phyloP scores from a whole-genome alignment of 345 rosid species.

The Citrus australasica region DNA sequence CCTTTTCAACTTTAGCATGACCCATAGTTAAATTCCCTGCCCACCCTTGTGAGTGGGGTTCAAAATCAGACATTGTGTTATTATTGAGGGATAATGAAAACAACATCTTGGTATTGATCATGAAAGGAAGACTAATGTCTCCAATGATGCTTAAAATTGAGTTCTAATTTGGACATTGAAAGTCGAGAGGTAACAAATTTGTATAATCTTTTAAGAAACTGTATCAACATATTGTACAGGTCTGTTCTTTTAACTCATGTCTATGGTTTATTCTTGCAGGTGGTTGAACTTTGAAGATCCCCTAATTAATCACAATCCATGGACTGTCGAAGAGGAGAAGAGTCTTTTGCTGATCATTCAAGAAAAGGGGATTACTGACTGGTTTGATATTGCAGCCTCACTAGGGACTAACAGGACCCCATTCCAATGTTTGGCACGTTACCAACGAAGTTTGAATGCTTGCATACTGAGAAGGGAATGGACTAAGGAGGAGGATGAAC shows the following conservation, averaged over 20 bases:
- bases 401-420: slow-evolving; percentile 82
- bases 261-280: slow-evolving; percentile 34
- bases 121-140: background rate
- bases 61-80: background rate
- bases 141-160: background rate
- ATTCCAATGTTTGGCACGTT: slow-evolving; percentile 78
- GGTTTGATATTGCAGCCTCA: slow-evolving; percentile 64
- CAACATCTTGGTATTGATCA: background rate
- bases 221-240: background rate
- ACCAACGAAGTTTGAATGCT: slow-evolving; percentile 80
- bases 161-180: background rate
- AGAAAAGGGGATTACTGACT: slow-evolving; percentile 56
- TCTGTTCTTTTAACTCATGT: slow-evolving; percentile 1
- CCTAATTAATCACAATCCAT: slow-evolving; percentile 52
- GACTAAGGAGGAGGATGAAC: slow-evolving; percentile 83
- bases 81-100: background rate
- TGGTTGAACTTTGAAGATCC: slow-evolving; percentile 89
- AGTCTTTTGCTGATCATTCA: slow-evolving; percentile 51
- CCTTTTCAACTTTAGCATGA: background rate
- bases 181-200: background rate
- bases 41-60: background rate
- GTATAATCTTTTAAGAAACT: background rate
- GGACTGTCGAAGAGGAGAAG: slow-evolving; percentile 77
- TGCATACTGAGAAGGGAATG: slow-evolving; percentile 66
- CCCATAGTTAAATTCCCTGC: background rate